Percentiles rank a stretch among this genome's conserved stretches.
Evolutionary conservation across 2,329 filamentous ascomycete genomes (phyloP).

Genomic region (Diaporthe citrichinensis): DNA sequence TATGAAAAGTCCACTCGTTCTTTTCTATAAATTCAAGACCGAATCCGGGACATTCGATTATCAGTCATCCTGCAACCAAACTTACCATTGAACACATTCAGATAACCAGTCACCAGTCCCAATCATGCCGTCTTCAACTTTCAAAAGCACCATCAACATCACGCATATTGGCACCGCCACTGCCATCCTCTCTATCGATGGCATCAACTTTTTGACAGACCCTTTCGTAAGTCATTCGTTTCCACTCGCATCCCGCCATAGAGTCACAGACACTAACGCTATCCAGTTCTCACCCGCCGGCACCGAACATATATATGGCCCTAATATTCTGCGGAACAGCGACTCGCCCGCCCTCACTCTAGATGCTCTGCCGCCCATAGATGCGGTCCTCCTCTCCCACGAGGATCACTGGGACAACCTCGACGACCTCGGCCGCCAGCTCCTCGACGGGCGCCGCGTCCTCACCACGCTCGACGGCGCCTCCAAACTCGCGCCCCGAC

Average conservation of each 20-base stretch:
- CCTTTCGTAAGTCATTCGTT: neutral
- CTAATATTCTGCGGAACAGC: conserved; percentile 48
- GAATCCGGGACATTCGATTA: neutral
- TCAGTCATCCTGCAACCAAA: neutral
- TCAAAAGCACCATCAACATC: neutral
- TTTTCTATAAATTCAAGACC: neutral
- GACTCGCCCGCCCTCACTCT: conserved; percentile 54
- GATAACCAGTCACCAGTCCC: neutral
- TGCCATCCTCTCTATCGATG: conserved; percentile 7
- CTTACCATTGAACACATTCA: neutral
- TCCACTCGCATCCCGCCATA: too few relatives aligned
- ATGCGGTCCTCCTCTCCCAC: conserved; percentile 64
- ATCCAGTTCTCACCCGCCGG: conserved; percentile 55
- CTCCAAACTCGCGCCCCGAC: conserved; percentile 58
- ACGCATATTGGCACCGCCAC: conserved; percentile 15
- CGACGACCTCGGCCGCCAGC: conserved; percentile 59
- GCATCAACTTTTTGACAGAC: conserved; percentile 7
- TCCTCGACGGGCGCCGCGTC: conserved; percentile 61
- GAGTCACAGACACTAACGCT: neutral
- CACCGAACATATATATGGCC: conserved; percentile 50
- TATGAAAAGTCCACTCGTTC: too few relatives aligned
- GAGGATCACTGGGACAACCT: conserved; percentile 66
- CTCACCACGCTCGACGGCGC: conserved; percentile 62
- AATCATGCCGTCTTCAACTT: neutral
- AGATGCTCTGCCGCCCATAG: conserved; percentile 58